These are phyloP conservation scores for Paramyrothecium sp. DNA, from an alignment of 2,329 filamentous ascomycete genomes.

Conservation along the genomic window DNA sequence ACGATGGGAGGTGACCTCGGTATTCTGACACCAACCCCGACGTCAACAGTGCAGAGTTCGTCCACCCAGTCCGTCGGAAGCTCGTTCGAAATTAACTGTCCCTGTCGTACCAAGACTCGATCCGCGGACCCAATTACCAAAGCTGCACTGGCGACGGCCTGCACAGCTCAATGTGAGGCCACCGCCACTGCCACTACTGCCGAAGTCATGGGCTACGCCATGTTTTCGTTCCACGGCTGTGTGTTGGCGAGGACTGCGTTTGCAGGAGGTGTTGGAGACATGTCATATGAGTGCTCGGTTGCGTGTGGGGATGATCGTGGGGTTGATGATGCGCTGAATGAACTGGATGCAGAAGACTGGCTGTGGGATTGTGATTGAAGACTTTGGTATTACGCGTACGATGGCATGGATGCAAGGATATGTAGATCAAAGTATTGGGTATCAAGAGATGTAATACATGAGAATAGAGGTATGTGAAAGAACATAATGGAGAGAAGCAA, in stretches of 20 bases:
- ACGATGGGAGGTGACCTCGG: background rate
- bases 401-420: background rate
- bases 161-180: background rate
- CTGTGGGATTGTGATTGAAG: background rate
- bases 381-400: background rate
- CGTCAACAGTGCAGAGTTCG: background rate
- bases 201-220: slow-evolving; percentile 4
- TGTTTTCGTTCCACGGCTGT: slow-evolving; percentile 10
- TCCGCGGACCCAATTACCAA: background rate
- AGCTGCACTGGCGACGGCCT: background rate
- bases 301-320: slow-evolving; percentile 1
- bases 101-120: background rate
- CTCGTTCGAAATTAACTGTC: background rate
- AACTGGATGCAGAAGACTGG: background rate
- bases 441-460: background rate
- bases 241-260: slow-evolving; percentile 9
- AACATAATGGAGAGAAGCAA: too few relatives aligned
- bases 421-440: too few relatives aligned
- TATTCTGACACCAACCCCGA: background rate
- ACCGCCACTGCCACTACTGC: background rate
- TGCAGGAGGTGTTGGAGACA: background rate
- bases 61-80: background rate
- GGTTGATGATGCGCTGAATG: background rate
- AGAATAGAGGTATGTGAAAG: background rate
- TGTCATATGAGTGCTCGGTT: slow-evolving; percentile 6